Conservation (phyloP, 164 flowering plant species). For the Kingdonia uniflora region DNA sequence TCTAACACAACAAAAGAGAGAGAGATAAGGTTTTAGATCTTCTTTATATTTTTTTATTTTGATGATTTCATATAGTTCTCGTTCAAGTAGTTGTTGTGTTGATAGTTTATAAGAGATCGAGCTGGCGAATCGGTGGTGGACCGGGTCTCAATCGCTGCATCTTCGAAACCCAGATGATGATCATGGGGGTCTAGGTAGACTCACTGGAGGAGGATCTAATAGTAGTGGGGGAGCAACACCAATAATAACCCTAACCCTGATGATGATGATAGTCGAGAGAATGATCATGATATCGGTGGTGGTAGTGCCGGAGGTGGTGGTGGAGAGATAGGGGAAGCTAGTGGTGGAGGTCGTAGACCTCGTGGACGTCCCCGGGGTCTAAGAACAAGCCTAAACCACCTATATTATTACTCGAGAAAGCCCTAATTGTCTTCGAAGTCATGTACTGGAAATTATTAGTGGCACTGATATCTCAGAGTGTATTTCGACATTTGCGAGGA, state of each 20-base stretch:
- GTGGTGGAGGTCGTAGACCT: constrained; percentile 25
- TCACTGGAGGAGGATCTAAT: not conserved
- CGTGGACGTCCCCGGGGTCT: constrained; percentile 63
- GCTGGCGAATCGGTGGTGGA: constrained; percentile 2
- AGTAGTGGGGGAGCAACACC: constrained; percentile 3
- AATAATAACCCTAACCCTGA: constrained; percentile 3
- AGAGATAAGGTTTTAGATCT: too few species aligned
- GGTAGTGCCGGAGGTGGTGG: constrained; percentile 16
- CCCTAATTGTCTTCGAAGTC: constrained; percentile 50
- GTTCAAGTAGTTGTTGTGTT: not conserved
- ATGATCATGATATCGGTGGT: constrained; percentile 12
- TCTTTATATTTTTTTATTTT: too few species aligned
- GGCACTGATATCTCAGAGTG: constrained; percentile 46
- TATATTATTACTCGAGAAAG: constrained; percentile 45
- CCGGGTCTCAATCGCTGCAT: not conserved
- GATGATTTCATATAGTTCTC: too few species aligned
- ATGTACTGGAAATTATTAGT: constrained; percentile 43
- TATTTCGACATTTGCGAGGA: constrained; percentile 35
- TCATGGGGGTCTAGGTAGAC: not conserved
- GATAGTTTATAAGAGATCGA: not conserved
- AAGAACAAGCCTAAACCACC: constrained; percentile 62
- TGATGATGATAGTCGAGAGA: not conserved
- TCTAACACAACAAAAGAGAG: too few species aligned
- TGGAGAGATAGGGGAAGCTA: not conserved
- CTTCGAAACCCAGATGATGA: not conserved